Conservation (phyloP, 1,284 basidiomycete genomes). For the Rugosomyces carneus region DNA sequence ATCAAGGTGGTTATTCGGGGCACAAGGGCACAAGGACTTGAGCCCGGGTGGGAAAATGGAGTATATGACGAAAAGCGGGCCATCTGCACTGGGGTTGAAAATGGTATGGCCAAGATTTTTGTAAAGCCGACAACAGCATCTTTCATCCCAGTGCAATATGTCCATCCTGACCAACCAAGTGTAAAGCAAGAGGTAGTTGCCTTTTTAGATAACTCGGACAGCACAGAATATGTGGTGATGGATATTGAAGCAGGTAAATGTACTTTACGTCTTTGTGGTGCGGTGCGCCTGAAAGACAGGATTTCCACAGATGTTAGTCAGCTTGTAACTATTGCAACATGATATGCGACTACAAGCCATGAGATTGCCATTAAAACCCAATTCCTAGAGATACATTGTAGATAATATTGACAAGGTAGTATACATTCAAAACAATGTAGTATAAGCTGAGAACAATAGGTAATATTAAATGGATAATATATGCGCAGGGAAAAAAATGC, state of each 20-base stretch:
- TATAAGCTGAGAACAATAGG: too few species aligned
- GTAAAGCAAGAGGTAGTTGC: not conserved
- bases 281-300: not conserved
- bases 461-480: too few species aligned
- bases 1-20: not conserved
- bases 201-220: not conserved
- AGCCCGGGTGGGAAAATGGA: slow-evolving; percentile 6
- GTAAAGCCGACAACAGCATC: not conserved
- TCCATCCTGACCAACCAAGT: not conserved
- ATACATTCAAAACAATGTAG: too few species aligned
- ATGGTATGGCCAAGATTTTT: not conserved
- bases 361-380: not conserved
- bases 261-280: not conserved
- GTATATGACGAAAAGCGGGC: not conserved
- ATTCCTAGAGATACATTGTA: not conserved
- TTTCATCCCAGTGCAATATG: not conserved
- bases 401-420: too few species aligned
- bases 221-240: not conserved
- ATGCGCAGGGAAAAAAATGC: too few species aligned
- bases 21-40: not conserved
- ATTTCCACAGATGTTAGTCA: not conserved
- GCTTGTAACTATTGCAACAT: not conserved
- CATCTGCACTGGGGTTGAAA: not conserved
- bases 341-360: not conserved
- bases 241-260: not conserved